These are phyloP conservation scores for Acacia concinna DNA, from an alignment of 331 rosid genomes.

Conservation along the genomic window DNA sequence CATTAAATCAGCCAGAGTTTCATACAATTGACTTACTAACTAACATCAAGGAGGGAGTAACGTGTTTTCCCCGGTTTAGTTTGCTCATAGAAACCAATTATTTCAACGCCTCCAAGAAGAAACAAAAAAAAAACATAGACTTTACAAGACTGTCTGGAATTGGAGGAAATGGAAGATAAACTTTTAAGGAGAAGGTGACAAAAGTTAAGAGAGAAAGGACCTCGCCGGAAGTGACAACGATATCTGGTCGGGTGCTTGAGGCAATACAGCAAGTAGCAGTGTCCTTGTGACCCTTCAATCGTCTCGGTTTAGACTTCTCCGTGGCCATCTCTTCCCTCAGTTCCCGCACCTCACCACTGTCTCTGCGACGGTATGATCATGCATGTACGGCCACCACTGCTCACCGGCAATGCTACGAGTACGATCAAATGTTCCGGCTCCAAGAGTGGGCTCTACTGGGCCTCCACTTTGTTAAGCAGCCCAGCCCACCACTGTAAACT, in stretches of 20 bases:
- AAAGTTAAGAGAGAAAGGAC: constrained; percentile 31
- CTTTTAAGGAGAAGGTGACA: background rate
- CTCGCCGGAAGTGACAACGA: constrained; percentile 81
- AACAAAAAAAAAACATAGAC: too few species aligned
- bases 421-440: background rate
- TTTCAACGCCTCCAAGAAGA: background rate
- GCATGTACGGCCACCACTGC: background rate
- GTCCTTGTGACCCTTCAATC: constrained; percentile 71
- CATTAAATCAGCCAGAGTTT: background rate
- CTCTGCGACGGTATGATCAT: background rate
- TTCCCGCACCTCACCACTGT: background rate
- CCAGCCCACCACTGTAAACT: background rate
- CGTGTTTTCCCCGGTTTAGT: background rate
- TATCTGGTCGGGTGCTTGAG: constrained; percentile 60
- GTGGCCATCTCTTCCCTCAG: background rate
- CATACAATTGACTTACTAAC: background rate
- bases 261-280: constrained; percentile 74
- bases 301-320: constrained; percentile 48
- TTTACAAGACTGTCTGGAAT: background rate
- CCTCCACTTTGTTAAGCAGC: background rate
- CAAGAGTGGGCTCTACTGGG: background rate
- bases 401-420: background rate
- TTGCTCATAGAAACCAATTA: background rate
- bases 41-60: background rate
- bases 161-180: background rate